Conservation (phyloP, 2,329 filamentous ascomycete species). For the Fonsecaea erecta region DNA sequence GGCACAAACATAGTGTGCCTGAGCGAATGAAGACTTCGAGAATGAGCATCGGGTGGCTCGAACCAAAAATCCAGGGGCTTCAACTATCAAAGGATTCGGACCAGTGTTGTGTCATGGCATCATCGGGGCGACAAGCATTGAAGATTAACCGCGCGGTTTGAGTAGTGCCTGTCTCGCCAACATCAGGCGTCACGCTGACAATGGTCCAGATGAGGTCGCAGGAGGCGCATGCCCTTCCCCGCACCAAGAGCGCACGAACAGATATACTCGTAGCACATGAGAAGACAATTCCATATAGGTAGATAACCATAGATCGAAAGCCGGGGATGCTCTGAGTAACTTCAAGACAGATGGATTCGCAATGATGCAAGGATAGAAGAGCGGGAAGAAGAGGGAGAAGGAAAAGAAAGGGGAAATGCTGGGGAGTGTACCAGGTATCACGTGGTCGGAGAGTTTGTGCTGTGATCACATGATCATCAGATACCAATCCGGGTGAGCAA, state of each 20-base stretch:
- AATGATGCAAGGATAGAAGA: not conserved
- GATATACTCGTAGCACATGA: too few species aligned
- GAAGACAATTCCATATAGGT: not conserved
- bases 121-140: not conserved
- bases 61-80: not conserved
- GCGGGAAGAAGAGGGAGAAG: not conserved
- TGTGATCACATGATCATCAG: not conserved
- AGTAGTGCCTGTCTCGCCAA: too few species aligned
- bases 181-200: not conserved
- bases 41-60: not conserved
- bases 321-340: not conserved
- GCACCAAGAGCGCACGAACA: too few species aligned
- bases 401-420: not conserved
- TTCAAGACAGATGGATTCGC: not conserved
- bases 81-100: not conserved
- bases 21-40: not conserved
- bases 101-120: not conserved
- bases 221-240: not conserved
- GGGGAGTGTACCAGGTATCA: not conserved
- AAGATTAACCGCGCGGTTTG: conserved; percentile 1
- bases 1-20: not conserved
- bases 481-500: not conserved
- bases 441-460: not conserved
- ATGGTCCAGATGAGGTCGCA: not conserved
- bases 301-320: not conserved